Base-by-base conservation (phyloP, 306 rosid genomes). In the Leucaena leucocephala region DNA sequence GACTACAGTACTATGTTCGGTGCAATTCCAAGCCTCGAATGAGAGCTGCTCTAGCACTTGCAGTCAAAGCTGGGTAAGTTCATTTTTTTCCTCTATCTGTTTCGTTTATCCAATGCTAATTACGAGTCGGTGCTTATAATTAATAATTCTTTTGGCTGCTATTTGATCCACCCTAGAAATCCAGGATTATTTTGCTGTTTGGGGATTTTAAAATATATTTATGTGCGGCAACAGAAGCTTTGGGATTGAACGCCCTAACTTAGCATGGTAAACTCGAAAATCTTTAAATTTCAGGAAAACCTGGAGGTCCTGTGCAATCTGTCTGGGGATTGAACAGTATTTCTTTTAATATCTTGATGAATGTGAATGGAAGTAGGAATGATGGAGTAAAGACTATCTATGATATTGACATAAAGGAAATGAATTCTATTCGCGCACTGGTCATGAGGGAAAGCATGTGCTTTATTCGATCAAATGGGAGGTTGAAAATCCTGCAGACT, bases 1-100 rank as follows among this genome's bases (percentile, higher is more conserved):
- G 97, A 27, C 89, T 92, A 6, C 84, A 75, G 65, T 92, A 92
- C 85, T 91, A 94, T 78, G 97, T 94, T 38, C 98, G 98, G 35
- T 86, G 85, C 85, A 94, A 94, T 86, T 89, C 94, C 61, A 94
- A 94, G 78, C 98, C 98, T 55, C 88, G 89, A 79, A 92, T 89
- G 97, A 82, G 98, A 84, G 94, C 98, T 44, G 98, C 98, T 58
- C 93, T 94, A 40, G 91, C 98, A 5, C 98, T 94, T 36, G 97
- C 94, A 75, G 92, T 94, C 74, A 90, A 71, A 79, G 94, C 71
- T 34, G 98, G 98, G 98, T 94, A 87, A 81, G 4, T 61, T 71
- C 15, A 34, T 34, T 76, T 43, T 38, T 59, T 59, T 36, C 49
- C 69, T 50, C 48, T 17, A 7, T 61, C 16, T 50, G 6, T 39